Conservation (phyloP, 208 protist genomes). For the Blastocrithidia nonstop region DNA sequence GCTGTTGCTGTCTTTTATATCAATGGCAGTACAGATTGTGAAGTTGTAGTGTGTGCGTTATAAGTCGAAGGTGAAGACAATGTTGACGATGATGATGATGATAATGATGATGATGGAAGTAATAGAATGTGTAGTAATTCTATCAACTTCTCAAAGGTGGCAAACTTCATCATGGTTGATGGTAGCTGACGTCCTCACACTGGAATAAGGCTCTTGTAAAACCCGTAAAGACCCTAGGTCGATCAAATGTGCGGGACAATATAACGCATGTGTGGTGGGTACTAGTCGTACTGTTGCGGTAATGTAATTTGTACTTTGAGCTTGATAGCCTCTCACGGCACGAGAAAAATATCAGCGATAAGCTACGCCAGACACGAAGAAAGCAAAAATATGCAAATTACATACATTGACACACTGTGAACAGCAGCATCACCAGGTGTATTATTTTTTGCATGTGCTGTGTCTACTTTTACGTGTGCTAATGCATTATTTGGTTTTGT, state of each 20-base stretch:
- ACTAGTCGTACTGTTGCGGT: no score
- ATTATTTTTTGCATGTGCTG: no score
- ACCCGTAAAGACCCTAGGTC: constrained; percentile 30
- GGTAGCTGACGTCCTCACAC: constrained; percentile 90
- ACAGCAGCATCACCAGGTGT: no score
- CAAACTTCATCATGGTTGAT: constrained; percentile 91
- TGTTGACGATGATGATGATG: not conserved
- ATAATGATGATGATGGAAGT: not conserved
- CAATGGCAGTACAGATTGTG: not conserved
- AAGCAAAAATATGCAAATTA: constrained; percentile 24
- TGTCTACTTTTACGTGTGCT: not conserved
- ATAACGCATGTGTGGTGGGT: constrained; percentile 8
- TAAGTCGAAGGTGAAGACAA: no score
- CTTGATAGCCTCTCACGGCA: constrained; percentile 67
- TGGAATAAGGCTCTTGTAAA: constrained; percentile 77
- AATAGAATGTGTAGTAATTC: constrained; percentile 7
- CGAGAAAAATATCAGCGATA: constrained; percentile 42
- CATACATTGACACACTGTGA: constrained; percentile 2
- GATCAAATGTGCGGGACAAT: constrained; percentile 42
- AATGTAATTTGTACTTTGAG: constrained; percentile 53
- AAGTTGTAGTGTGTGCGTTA: no score
- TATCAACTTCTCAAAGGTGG: constrained; percentile 50
- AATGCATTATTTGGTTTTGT: no score
- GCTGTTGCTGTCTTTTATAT: not conserved
- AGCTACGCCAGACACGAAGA: constrained; percentile 56